Evolutionary conservation across 1,139 yeast genomes (phyloP), one percentile per base, ranked within the genome.

Genomic region (Lodderomyces orthopsilosis): DNA sequence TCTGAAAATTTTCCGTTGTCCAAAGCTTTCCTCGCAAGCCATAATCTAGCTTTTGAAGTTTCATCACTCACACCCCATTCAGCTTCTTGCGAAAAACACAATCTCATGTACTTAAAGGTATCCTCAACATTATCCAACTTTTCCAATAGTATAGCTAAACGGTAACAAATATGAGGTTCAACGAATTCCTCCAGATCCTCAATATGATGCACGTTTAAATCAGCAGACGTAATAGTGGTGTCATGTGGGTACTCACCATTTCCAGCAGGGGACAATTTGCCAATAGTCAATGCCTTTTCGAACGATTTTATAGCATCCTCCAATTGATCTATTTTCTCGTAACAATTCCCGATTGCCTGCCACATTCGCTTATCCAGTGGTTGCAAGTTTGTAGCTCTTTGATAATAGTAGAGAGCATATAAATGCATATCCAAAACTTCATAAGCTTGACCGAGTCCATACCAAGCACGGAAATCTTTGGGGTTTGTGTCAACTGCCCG

Each of bases 371-470:
- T 85, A 61, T 94, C 99, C 45, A 82, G 65, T 1, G 98, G 98
- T 55, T 86, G 91, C 49, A 94, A 71, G 18, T 88, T 79, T 34
- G 96, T 86, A 0, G 98, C 97, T 40, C 88, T 74, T 63, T 93
- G 97, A 59, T 89, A 94, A 60, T 94, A 93, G 62, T 90, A 91
- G 34, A 91, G 69, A 0, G 98, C 93, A 58, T 91, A 94, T 53
- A 89, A 73, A 61, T 88, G 95, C 97, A 91, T 91, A 55, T 93
- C 98, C 46, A 93, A 70, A 14, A 94, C 96, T 61, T 94, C 98
- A 59, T 94, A 94, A 1, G 98, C 98, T 63, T 93, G 98, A 0
- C 98, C 99, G 43, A 94, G 70, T 1, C 98, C 98, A 63, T 93
- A 93, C 99, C 98, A 94, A 0, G 98, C 98, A 42, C 97, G 74